A percentile compares a stretch with the other conserved stretches of the same genome.
Evolutionary conservation across 2,329 filamentous ascomycete genomes (phyloP).

Genomic region (Pseudopyricularia cyperi): DNA sequence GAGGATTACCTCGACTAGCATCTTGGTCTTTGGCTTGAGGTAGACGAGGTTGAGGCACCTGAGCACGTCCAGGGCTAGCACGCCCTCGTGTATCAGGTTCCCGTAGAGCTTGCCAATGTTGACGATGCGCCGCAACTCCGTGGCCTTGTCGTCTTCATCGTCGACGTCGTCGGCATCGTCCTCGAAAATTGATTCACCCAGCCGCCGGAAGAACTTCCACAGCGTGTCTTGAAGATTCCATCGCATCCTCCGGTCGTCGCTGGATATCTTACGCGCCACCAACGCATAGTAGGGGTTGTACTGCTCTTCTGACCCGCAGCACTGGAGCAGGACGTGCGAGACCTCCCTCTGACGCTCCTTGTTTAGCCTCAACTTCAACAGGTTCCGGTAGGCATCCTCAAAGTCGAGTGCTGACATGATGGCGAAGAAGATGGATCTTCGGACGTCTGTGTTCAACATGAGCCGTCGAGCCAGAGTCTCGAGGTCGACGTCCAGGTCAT

Average conservation of each 20-base stretch:
- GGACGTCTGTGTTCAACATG: slow-evolving; percentile 75
- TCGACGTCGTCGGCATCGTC: slow-evolving; percentile 46
- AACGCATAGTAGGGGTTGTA: slow-evolving; percentile 94
- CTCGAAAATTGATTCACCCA: slow-evolving; percentile 69
- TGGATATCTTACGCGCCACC: slow-evolving; percentile 66
- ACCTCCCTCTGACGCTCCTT: slow-evolving; percentile 78
- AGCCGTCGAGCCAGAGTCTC: slow-evolving; percentile 57
- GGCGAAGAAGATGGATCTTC: slow-evolving; percentile 83
- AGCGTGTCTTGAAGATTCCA: slow-evolving; percentile 81
- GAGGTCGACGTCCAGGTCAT: slow-evolving; percentile 48
- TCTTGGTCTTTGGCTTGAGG: slow-evolving; percentile 60
- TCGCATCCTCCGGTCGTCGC: slow-evolving; percentile 53
- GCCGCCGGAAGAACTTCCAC: slow-evolving; percentile 71
- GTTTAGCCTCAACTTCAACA: slow-evolving; percentile 74
- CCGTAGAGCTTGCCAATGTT: slow-evolving; percentile 44
- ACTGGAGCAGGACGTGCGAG: slow-evolving; percentile 76
- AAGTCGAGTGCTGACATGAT: slow-evolving; percentile 77
- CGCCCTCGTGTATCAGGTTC: slow-evolving; percentile 31
- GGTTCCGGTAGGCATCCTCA: slow-evolving; percentile 68
- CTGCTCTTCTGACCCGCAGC: slow-evolving; percentile 64
- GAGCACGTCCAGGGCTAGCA: slow-evolving; percentile 33
- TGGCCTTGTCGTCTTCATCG: slow-evolving; percentile 25
- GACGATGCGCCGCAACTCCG: slow-evolving; percentile 35
- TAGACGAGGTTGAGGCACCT: slow-evolving; percentile 69
- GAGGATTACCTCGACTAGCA: slow-evolving; percentile 70